Conservation (phyloP, 2,329 filamentous ascomycete genomes). For the Diaporthe humulicola region DNA sequence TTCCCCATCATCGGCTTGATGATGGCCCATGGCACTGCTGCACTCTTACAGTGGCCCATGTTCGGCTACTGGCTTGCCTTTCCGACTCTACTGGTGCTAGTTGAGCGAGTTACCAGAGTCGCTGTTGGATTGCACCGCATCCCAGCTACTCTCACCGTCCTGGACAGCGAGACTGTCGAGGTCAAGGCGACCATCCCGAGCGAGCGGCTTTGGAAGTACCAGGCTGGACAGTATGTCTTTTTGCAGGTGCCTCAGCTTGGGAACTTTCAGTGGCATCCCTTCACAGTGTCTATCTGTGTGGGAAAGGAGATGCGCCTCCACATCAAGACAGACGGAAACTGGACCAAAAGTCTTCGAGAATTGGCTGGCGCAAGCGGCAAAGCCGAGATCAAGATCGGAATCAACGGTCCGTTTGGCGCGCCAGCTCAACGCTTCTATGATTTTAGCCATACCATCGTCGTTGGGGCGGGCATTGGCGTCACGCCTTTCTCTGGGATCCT, state of each 20-base stretch:
- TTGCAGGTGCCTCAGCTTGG: constrained; percentile 67
- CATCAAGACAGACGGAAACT: constrained; percentile 71
- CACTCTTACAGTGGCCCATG: constrained; percentile 67
- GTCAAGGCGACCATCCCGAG: constrained; percentile 63
- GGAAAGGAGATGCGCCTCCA: constrained; percentile 66
- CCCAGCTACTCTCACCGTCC: constrained; percentile 45
- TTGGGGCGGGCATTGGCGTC: constrained; percentile 69
- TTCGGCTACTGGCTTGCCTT: constrained; percentile 69
- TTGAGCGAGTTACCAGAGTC: constrained; percentile 63
- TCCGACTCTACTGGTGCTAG: constrained; percentile 63
- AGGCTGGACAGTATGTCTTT: constrained; percentile 70
- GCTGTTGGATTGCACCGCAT: constrained; percentile 12
- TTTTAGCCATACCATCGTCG: constrained; percentile 67
- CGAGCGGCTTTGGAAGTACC: constrained; percentile 64
- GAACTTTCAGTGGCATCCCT: constrained; percentile 71
- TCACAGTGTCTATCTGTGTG: constrained; percentile 68
- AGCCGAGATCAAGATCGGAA: constrained; percentile 54
- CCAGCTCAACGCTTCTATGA: constrained; percentile 71
- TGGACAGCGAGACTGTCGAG: constrained; percentile 66
- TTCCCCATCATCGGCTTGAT: constrained; percentile 69
- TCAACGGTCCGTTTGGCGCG: constrained; percentile 70
- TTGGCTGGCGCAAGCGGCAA: neutral
- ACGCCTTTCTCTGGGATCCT: constrained; percentile 71
- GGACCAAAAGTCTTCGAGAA: constrained; percentile 62
- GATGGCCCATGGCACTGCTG: constrained; percentile 66